phyloP scores from a whole-genome alignment of 805 yeast genomes.

The Spathaspora hagerdaliae region DNA sequence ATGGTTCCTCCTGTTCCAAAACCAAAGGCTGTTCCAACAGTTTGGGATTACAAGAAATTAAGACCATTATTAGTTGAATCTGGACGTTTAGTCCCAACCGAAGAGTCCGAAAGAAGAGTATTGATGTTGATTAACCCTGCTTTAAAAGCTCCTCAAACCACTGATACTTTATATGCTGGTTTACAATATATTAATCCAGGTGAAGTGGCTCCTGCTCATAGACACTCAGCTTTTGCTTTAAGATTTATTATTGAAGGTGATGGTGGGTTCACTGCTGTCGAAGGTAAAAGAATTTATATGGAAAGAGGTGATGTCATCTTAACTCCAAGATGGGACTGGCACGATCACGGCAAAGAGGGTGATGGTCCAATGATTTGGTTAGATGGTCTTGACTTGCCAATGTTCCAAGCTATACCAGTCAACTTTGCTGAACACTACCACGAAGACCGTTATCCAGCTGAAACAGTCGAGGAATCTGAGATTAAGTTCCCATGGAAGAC shows the following conservation, averaged over 20 bases:
- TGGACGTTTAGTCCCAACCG: conserved; percentile 11
- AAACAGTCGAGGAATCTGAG: conserved; percentile 4
- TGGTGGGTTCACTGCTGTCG: conserved; percentile 11
- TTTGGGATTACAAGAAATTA: conserved; percentile 9
- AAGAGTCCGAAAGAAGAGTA: conserved; percentile 11
- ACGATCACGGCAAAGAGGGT: conserved; percentile 12
- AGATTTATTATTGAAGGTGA: conserved; percentile 12
- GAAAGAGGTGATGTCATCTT: conserved; percentile 10
- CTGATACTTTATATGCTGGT: conserved; percentile 12
- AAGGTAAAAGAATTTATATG: conserved; percentile 10
- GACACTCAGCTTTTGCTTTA: conserved; percentile 11
- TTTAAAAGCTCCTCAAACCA: conserved; percentile 11
- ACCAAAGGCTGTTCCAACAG: conserved; percentile 10
- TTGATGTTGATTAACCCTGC: conserved; percentile 11
- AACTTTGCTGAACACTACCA: conserved; percentile 11
- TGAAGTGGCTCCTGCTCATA: conserved; percentile 12
- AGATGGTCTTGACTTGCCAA: conserved; percentile 11
- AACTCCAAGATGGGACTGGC: conserved; percentile 11
- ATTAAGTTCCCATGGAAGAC: conserved; percentile 10
- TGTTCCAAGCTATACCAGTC: conserved; percentile 11
- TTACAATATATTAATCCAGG: conserved; percentile 11
- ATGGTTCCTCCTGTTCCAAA: conserved; percentile 12
- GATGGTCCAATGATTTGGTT: conserved; percentile 9
- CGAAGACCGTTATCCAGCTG: conserved; percentile 8
- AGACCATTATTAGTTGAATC: conserved; percentile 10